Percentiles rank a stretch among this genome's conserved stretches.
phyloP scores from a whole-genome alignment of 1,284 basidiomycete genomes.

The Sphagnurus paluster region DNA sequence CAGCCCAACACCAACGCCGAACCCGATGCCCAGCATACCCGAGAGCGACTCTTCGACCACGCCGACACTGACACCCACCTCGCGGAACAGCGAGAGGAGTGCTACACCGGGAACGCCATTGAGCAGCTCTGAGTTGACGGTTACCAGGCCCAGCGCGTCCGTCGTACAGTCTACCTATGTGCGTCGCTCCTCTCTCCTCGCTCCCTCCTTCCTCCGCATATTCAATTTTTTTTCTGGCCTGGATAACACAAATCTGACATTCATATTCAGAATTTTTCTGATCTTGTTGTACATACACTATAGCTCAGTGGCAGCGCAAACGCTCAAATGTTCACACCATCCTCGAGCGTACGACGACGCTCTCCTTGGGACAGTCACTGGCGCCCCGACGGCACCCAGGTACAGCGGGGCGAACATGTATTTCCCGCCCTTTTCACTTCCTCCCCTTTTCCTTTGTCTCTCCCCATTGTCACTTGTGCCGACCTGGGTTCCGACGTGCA shows the following conservation, averaged over 20 bases:
- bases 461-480: too few species aligned
- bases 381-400: background rate
- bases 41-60: background rate
- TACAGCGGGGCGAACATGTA: constrained; percentile 15
- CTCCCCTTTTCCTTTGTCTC: background rate
- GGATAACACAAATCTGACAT: too few species aligned
- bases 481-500: too few species aligned
- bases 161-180: constrained; percentile 14
- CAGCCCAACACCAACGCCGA: background rate
- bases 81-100: background rate
- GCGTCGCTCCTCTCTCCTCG: constrained; percentile 9
- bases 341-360: constrained; percentile 27
- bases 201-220: too few species aligned
- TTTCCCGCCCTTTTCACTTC: background rate
- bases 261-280: too few species aligned
- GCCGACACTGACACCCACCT: background rate
- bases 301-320: constrained; percentile 25
- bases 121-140: background rate
- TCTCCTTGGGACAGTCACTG: constrained; percentile 25
- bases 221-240: too few species aligned
- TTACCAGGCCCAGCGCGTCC: constrained; percentile 6
- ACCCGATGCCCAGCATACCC: background rate
- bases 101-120: background rate
- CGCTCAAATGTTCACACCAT: constrained; percentile 32
- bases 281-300: background rate